Base-by-base conservation (phyloP, 495 filamentous ascomycete species). In the Aspergillus mulundensis region DNA sequence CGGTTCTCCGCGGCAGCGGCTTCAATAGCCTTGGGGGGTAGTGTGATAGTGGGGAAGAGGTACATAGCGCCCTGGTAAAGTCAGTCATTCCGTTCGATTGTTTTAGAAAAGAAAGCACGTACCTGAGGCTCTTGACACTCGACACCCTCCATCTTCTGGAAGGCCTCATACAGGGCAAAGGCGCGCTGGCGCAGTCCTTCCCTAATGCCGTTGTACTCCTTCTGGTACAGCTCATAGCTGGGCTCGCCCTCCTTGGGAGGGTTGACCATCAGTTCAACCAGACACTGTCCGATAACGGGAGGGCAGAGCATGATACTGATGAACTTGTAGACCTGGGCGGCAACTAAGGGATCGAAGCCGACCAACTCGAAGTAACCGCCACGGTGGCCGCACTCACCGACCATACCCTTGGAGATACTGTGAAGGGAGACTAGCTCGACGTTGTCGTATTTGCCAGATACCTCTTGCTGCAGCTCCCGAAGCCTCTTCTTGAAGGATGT, bases 231-330 rank as follows among this genome's bases (percentile, higher is more conserved):
- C 54, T 82, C 84, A 73, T 88, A 85, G 59, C 87, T 91, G 14
- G 88, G 86, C 57, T 93, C 84, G 43, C 93, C 92, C 56, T 83
- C 66, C 66, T 80, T 81, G 20, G 94, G 94, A 34, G 94, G 94
- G 78, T 97, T 96, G 59, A 95, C 90, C 91, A 96, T 96, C 62
- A 94, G 75, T 71, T 97, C 95, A 41, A 98, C 89, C 28, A 98
- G 77, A 69, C 93, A 96, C 76, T 98, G 94, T 45, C 92, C 92
- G 56, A 95, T 83, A 61, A 98, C 95, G 11, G 95, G 94, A 40
- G 95, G 84, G 76, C 94, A 98, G 49, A 98, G 85, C 71, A 83
- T 89, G 73, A 98, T 97, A 63, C 87, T 92, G 61, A 97, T 87
- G 68, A 96, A 93, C 76, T 98, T 98, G 82, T 98, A 98, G 70